Base-by-base conservation (phyloP, 306 rosid species). In the Nissolia schottii region DNA sequence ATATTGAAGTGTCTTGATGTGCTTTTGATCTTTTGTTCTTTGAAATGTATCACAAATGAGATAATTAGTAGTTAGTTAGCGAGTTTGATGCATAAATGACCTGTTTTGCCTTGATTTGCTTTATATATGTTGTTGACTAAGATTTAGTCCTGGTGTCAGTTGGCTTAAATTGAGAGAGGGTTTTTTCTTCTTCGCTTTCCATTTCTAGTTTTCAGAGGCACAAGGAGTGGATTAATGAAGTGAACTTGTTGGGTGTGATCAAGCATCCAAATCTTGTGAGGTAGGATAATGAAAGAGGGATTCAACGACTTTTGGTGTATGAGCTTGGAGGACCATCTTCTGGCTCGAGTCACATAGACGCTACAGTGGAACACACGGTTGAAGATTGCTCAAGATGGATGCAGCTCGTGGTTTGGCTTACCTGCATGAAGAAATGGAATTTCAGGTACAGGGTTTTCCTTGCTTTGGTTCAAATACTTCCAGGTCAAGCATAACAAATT, bases 401-500 rank as follows among this genome's bases (percentile, higher is more conserved):
- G 96, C 98, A 0, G 99, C 99, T 58, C 85, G 93, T 13, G 99
- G 99, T 25, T 89, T 94, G 85, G 93, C 97, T 0, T 94, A 94
- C 65, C 88, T 94, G 8, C 99, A 94, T 48, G 99, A 94, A 75
- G 91, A 94, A 84, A 91, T 94, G 99, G 97, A 94, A 85, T 94
- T 94, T 81, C 99, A 94, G 95, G 99, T 89, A 61, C 19, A 65
- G 14, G 28, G 11, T 24, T 48, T 6, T 41, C 5, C 37, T 22
- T 29, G 24, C 55, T 43, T 56, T n/a, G 13, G 29, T 24, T 20
- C 1, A 29, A 15, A 32, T 14, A 31, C 23, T 16, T 27, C 31
- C 24, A 15, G 43, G 16, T 5, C 31, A 40, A 18, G 20, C 11
- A 20, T 51, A 29, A 8, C 25, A 38, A 9, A 12, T 60, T 70